Base-by-base conservation (phyloP, 805 yeast genomes). In the Lipomyces spencermartinsiae region DNA sequence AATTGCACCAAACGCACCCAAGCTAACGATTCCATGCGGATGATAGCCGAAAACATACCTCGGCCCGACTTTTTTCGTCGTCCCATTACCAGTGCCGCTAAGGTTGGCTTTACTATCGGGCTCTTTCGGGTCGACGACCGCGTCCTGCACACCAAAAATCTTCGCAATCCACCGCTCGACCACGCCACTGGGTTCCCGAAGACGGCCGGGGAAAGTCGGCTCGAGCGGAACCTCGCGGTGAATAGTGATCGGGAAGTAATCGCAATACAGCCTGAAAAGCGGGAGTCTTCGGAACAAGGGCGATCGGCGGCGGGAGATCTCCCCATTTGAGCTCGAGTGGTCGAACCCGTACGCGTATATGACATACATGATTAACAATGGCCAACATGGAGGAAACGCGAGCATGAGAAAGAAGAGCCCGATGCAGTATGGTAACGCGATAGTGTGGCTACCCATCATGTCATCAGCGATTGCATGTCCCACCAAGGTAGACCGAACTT, bases 21-120 rank as follows among this genome's bases (percentile, higher is more conserved):
- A 84, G 0, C 97, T 91, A 12, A 93, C 93, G 16, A 94, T 93
- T 0, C 99, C 99, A 78, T 95, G 99, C 0, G 99, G 99, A 78
- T 93, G 98, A 75, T 92, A 89, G 0, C 97, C 97, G 79, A 94
- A 94, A 1, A 94, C 86, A 78, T 95, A 94, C 49, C 89, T 81
- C 1, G 63, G 74, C 39, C 67, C 68, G 10, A 39, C 49, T 56
- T 60, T 67, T 22, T 49, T 60, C 22, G 35, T 57, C 9, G 29
- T 22, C 14, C 49, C 43, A 14, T 39, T 51, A 19, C 57, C 46
- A 12, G 33, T 43, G 5, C 35, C 46, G 10, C 9, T 4, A 25
- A 25, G 19, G 3, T 12, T 34, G 10, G 31, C 12, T 12, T 35
- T 56, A 22, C 25, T 29, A 25, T 51, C 66, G 7, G 43, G n/a